A percentile compares a stretch with the other conserved stretches of the same genome.
These are phyloP conservation scores for Kitagawia praeruptora DNA, from an alignment of 129 eudicot species.

Conservation along the genomic window DNA sequence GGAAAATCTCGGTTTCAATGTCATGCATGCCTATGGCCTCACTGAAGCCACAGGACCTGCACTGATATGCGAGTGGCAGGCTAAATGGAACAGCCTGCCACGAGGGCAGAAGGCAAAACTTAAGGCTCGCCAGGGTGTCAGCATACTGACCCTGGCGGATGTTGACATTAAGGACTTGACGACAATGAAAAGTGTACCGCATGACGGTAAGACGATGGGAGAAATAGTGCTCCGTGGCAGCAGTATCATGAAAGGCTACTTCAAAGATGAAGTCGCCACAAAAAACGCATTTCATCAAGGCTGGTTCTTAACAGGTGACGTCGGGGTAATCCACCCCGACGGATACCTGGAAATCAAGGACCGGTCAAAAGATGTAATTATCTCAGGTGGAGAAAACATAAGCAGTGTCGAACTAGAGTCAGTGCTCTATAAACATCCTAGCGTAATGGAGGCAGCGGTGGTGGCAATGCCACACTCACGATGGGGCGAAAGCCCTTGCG, in stretches of 20 bases:
- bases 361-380: slow-evolving; percentile 33
- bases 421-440: slow-evolving; percentile 20
- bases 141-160: slow-evolving; percentile 26
- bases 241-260: slow-evolving; percentile 35
- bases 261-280: slow-evolving; percentile 26
- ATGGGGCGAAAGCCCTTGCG: slow-evolving; percentile 47
- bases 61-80: slow-evolving; percentile 33
- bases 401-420: slow-evolving; percentile 38
- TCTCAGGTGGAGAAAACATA: slow-evolving; percentile 35
- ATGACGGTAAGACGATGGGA: slow-evolving; percentile 30
- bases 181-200: slow-evolving; percentile 21
- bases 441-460: slow-evolving; percentile 27
- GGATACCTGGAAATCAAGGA: slow-evolving; percentile 43
- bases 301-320: slow-evolving; percentile 36
- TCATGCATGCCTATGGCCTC: slow-evolving; percentile 37
- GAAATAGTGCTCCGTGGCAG: slow-evolving; percentile 38
- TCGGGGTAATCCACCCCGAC: slow-evolving; percentile 36
- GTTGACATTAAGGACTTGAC: slow-evolving; percentile 28
- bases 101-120: slow-evolving; percentile 9
- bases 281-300: slow-evolving; percentile 17
- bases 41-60: slow-evolving; percentile 40
- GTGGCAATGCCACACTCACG: slow-evolving; percentile 37
- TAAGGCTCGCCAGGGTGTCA: slow-evolving; percentile 39
- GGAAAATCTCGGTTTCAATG: slow-evolving; percentile 27
- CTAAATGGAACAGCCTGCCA: slow-evolving; percentile 24